These are phyloP conservation scores for Trichoderma polysporum DNA, from an alignment of 2,329 filamentous ascomycete genomes.

Conservation along the genomic window DNA sequence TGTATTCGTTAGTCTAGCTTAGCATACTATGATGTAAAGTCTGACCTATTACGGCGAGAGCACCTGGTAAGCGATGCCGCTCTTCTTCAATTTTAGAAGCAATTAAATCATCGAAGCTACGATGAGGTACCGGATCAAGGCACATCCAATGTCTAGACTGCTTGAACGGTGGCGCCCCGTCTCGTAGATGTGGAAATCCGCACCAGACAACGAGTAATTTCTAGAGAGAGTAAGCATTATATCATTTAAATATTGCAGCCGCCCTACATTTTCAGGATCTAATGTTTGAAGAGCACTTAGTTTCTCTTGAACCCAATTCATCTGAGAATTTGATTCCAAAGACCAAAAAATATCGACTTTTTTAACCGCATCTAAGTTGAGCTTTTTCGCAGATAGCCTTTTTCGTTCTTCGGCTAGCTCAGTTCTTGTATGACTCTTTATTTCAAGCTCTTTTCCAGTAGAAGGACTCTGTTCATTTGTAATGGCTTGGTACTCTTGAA, in stretches of 20 bases:
- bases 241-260: neutral
- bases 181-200: neutral
- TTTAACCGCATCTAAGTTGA: constrained; percentile 7
- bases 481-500: neutral
- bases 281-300: constrained; percentile 1
- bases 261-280: constrained; percentile 4
- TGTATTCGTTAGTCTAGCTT: too few relatives aligned
- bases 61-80: neutral
- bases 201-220: constrained; percentile 16
- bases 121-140: neutral
- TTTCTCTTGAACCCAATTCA: constrained; percentile 3
- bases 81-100: constrained; percentile 14
- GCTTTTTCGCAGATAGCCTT: neutral
- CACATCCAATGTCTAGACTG: constrained; percentile 8
- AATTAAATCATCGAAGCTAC: constrained; percentile 1
- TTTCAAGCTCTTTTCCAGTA: neutral
- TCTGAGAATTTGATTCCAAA: constrained; percentile 8
- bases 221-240: neutral
- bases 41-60: too few relatives aligned
- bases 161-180: neutral
- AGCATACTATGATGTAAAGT: too few relatives aligned
- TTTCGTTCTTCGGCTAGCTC: neutral
- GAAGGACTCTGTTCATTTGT: neutral
- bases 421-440: neutral
- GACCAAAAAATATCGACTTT: constrained; percentile 18